phyloP scores from a whole-genome alignment of 2,329 filamentous ascomycete genomes.

The Claviceps sp. region DNA sequence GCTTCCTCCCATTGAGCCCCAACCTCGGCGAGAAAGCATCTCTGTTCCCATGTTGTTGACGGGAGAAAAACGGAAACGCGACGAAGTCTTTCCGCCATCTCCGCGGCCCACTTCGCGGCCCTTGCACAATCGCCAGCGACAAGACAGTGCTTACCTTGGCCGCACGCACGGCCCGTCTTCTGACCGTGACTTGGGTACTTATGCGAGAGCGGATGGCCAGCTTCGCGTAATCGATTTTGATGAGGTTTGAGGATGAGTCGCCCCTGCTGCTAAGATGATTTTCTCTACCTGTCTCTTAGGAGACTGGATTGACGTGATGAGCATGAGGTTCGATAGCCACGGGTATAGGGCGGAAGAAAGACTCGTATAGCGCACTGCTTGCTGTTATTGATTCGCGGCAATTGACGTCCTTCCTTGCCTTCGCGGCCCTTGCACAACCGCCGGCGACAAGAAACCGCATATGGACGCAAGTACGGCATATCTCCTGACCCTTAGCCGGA shows the following conservation, averaged over 20 bases:
- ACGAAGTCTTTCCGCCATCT: constrained; percentile 19
- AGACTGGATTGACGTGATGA: too few species aligned
- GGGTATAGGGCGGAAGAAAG: too few species aligned
- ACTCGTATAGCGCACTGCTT: too few species aligned
- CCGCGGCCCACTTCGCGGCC: constrained; percentile 9
- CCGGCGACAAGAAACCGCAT: constrained; percentile 22
- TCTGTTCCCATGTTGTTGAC: constrained; percentile 11
- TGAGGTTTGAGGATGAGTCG: constrained; percentile 7
- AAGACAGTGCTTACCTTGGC: constrained; percentile 18
- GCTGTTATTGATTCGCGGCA: too few species aligned
- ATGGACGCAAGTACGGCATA: constrained; percentile 13
- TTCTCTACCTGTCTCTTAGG: background rate
- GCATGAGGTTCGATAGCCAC: too few species aligned
- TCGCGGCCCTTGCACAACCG: constrained; percentile 22
- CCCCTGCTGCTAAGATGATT: background rate
- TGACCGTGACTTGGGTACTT: constrained; percentile 19
- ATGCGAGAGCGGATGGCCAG: constrained; percentile 23
- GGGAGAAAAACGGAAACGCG: constrained; percentile 25
- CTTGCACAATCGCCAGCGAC: constrained; percentile 25
- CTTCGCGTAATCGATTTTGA: constrained; percentile 16
- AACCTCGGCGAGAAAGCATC: constrained; percentile 12
- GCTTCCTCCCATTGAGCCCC: constrained; percentile 21
- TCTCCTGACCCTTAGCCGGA: constrained; percentile 18
- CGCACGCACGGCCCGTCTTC: constrained; percentile 13
- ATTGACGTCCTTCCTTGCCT: constrained; percentile 4